A percentile compares a stretch with the other conserved stretches of the same genome.
Evolutionary conservation across 2,329 filamentous ascomycete species (phyloP).

Genomic region (Beauveria varroae): DNA sequence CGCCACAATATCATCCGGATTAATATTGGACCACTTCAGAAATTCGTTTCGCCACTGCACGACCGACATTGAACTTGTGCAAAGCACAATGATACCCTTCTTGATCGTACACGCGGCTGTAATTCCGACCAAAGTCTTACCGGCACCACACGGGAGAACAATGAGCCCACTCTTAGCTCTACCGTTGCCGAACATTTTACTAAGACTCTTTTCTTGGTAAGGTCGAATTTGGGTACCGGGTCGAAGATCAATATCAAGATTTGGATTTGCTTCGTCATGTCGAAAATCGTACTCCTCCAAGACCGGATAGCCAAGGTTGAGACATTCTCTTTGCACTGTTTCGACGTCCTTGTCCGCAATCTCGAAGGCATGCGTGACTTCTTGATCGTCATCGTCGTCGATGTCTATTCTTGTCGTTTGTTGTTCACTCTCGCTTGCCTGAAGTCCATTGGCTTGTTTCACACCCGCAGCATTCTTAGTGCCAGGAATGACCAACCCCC

Average conservation of each 20-base stretch:
- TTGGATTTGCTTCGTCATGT: constrained; percentile 82
- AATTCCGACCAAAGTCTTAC: constrained; percentile 96
- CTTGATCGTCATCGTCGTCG: constrained; percentile 78
- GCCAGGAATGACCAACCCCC: constrained; percentile 82
- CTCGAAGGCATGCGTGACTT: constrained; percentile 88
- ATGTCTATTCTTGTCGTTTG: constrained; percentile 62
- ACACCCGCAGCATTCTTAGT: constrained; percentile 89
- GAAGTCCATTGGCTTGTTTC: constrained; percentile 54
- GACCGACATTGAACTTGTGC: constrained; percentile 96
- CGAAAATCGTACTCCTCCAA: constrained; percentile 97
- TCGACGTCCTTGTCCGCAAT: constrained; percentile 79
- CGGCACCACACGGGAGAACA: constrained; percentile 89
- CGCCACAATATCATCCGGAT: constrained; percentile 84
- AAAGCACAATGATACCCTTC: constrained; percentile 90
- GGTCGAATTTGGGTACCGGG: constrained; percentile 84
- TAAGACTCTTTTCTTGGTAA: constrained; percentile 95
- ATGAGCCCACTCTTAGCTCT: constrained; percentile 97
- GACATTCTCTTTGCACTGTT: constrained; percentile 79
- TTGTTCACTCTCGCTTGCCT: constrained; percentile 30
- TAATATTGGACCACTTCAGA: constrained; percentile 94
- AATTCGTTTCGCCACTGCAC: constrained; percentile 97
- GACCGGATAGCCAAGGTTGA: constrained; percentile 78
- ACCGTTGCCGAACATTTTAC: constrained; percentile 99
- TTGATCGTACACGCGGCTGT: constrained; percentile 97
- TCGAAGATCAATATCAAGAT: constrained; percentile 86